A percentile compares a stretch with the other conserved stretches of the same genome.
Evolutionary conservation across 2,329 filamentous ascomycete genomes (phyloP).

Genomic region (Trichophyton benhamiae): DNA sequence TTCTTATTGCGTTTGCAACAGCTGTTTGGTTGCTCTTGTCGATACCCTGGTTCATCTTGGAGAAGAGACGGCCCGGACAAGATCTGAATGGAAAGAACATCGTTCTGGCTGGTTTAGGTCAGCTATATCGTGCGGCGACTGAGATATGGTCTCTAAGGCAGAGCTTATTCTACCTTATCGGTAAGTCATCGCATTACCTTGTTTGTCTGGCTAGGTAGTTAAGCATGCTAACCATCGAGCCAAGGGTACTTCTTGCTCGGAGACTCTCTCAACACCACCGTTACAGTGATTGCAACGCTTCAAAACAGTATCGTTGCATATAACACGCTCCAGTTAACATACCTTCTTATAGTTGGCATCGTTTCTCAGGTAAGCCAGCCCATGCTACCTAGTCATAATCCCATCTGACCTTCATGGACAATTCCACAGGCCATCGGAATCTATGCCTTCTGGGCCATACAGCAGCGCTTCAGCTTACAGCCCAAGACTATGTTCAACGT

Average conservation of each 20-base stretch:
- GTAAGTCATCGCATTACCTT: conserved; percentile 20
- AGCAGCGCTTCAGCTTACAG: conserved; percentile 46
- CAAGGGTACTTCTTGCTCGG: conserved; percentile 53
- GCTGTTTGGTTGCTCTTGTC: conserved; percentile 53
- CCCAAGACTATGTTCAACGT: conserved; percentile 59
- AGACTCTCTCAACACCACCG: conserved; percentile 58
- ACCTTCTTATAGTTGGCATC: conserved; percentile 55
- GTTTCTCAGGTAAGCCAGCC: conserved; percentile 40
- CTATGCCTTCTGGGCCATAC: conserved; percentile 48
- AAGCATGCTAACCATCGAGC: background rate
- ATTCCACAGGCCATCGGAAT: conserved; percentile 40
- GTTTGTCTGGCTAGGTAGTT: background rate
- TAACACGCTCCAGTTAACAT: conserved; percentile 52
- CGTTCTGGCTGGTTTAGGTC: conserved; percentile 49
- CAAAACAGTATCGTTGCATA: conserved; percentile 55
- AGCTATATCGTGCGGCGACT: conserved; percentile 44
- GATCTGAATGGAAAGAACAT: conserved; percentile 34
- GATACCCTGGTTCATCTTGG: conserved; percentile 54
- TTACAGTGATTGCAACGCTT: conserved; percentile 53
- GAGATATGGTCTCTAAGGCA: conserved; percentile 56
- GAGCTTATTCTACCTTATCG: conserved; percentile 52
- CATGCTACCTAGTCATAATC: background rate
- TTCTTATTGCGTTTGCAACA: conserved; percentile 53
- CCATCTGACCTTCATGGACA: background rate
- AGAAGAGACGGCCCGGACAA: conserved; percentile 52